phyloP scores from a whole-genome alignment of 148 eudicot genomes.

The Dianthus caryophyllus region DNA sequence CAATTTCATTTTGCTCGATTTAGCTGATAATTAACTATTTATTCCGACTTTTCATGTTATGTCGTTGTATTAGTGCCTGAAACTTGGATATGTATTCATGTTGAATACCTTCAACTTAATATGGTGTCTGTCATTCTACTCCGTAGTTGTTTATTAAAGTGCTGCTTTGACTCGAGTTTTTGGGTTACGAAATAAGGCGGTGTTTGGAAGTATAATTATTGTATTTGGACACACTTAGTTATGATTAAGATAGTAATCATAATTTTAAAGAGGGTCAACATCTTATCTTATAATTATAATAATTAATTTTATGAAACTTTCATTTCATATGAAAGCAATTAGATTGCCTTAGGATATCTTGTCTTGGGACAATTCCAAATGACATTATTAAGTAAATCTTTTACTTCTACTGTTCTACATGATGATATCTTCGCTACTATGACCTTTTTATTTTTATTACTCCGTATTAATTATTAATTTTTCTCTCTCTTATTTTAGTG shows the following conservation, averaged over 20 bases:
- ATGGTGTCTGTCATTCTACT: too few species aligned
- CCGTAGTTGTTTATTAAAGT: too few species aligned
- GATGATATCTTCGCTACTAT: slow-evolving; percentile 22
- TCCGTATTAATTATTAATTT: too few species aligned
- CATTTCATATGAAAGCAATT: slow-evolving; percentile 14
- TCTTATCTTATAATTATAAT: background rate
- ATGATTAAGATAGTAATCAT: background rate
- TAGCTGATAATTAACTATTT: too few species aligned
- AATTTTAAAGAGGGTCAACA: background rate
- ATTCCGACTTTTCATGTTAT: too few species aligned
- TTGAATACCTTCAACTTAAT: too few species aligned
- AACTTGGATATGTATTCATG: too few species aligned
- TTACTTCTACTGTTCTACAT: slow-evolving; percentile 18
- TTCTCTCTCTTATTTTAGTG: too few species aligned
- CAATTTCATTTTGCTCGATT: background rate
- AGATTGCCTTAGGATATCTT: slow-evolving; percentile 8
- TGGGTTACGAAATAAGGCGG: too few species aligned
- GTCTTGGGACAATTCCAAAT: slow-evolving; percentile 16
- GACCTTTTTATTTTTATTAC: slow-evolving; percentile 18
- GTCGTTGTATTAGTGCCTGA: too few species aligned
- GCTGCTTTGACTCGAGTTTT: too few species aligned
- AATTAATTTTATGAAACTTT: slow-evolving; percentile 3
- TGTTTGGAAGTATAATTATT: background rate
- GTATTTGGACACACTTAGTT: slow-evolving; percentile 2
- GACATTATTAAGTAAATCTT: slow-evolving; percentile 25